A percentile compares a stretch with the other conserved stretches of the same genome.
These are phyloP conservation scores for Sphenostylis stenocarpa DNA, from an alignment of 306 rosid genomes.

Conservation along the genomic window DNA sequence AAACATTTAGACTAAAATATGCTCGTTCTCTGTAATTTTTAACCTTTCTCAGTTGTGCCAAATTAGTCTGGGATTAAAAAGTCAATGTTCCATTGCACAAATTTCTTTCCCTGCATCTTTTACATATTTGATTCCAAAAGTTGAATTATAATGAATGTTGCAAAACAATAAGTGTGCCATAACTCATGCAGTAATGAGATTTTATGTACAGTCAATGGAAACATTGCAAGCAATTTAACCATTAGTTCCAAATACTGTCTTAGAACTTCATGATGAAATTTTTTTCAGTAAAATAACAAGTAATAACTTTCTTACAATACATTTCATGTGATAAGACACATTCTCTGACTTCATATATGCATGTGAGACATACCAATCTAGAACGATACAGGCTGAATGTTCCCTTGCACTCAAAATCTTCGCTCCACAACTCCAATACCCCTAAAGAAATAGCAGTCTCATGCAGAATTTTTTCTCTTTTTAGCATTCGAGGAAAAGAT, in stretches of 20 bases:
- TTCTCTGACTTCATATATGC: conserved; percentile 11
- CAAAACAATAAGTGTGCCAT: conserved; percentile 4
- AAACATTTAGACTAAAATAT: background rate
- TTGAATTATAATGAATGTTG: conserved; percentile 5
- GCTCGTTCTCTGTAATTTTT: conserved; percentile 1
- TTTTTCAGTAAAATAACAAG: background rate
- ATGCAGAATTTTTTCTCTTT: conserved; percentile 75
- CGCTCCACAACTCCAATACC: conserved; percentile 93
- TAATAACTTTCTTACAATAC: conserved; percentile 1
- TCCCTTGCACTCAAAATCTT: conserved; percentile 81
- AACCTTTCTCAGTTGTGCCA: background rate
- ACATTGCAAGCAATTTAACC: conserved; percentile 22
- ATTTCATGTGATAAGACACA: conserved; percentile 10
- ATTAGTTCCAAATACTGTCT: conserved; percentile 17
- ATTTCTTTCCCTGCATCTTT: background rate
- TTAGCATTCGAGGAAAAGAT: conserved; percentile 83
- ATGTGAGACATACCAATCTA: conserved; percentile 64
- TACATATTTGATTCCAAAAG: background rate
- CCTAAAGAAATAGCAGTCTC: conserved; percentile 60
- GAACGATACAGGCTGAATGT: conserved; percentile 87
- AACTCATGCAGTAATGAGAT: background rate
- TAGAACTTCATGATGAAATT: conserved; percentile 21
- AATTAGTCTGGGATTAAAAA: conserved; percentile 13
- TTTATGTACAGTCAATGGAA: conserved; percentile 3
- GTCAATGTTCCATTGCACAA: conserved; percentile 12